phyloP scores from a whole-genome alignment of 1,139 yeast genomes.

The Nakaseomyces uthaithaninus region DNA sequence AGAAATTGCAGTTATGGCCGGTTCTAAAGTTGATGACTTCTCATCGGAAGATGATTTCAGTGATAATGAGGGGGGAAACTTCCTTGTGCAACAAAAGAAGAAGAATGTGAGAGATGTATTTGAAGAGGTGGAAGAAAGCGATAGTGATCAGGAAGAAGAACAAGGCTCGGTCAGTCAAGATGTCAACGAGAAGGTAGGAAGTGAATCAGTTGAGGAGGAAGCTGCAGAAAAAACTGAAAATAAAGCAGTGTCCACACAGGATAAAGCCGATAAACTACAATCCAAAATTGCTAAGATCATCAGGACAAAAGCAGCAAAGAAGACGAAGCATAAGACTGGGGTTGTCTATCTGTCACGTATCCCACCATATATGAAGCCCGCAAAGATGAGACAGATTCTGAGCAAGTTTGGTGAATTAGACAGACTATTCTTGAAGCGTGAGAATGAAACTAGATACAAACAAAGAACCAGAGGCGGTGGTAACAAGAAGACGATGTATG shows the following conservation, averaged over 20 bases:
- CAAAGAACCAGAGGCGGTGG: constrained; percentile 82
- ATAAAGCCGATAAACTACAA: neutral
- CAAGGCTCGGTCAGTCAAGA: neutral
- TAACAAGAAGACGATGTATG: constrained; percentile 79
- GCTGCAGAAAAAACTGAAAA: neutral
- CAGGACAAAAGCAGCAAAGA: constrained; percentile 46
- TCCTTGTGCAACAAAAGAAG: constrained; percentile 4
- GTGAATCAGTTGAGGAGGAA: neutral
- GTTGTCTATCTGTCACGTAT: constrained; percentile 82
- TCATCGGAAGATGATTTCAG: constrained; percentile 6
- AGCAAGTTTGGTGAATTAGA: constrained; percentile 79
- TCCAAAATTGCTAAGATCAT: constrained; percentile 11
- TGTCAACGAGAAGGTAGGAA: neutral
- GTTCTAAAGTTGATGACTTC: constrained; percentile 1
- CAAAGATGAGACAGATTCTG: constrained; percentile 73
- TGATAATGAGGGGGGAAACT: constrained; percentile 2
- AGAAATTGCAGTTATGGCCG: neutral
- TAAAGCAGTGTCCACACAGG: neutral
- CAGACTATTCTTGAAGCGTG: constrained; percentile 80
- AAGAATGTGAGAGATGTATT: constrained; percentile 4
- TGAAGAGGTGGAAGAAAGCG: neutral
- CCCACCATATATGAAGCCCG: constrained; percentile 97
- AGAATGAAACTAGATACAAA: constrained; percentile 56
- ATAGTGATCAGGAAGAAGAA: constrained; percentile 3
- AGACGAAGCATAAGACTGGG: constrained; percentile 64